Evolutionary conservation across 495 filamentous ascomycete genomes (phyloP).

Genomic region (Amphirosellinia nigrospora): DNA sequence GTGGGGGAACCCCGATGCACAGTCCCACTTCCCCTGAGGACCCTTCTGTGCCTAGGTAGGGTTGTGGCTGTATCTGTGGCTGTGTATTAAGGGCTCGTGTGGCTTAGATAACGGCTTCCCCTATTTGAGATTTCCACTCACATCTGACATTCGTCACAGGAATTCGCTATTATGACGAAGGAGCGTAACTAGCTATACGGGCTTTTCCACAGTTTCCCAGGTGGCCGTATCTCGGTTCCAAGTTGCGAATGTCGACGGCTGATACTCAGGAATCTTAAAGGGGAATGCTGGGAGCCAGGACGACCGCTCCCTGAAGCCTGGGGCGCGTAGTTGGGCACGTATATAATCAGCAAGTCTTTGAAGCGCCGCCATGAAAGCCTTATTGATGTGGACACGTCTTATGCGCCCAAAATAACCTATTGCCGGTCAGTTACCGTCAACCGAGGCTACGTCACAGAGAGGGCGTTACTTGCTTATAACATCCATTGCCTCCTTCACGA

Average conservation of each 20-base stretch:
- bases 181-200: not conserved
- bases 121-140: not conserved
- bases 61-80: conserved; percentile 63
- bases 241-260: not conserved
- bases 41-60: not conserved
- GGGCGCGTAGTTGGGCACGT: not conserved
- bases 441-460: not conserved
- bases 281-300: not conserved
- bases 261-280: not conserved
- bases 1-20: too few relatives aligned
- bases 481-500: not conserved
- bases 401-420: not conserved
- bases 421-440: not conserved
- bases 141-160: not conserved
- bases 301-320: not conserved
- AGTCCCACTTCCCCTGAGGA: conserved; percentile 10
- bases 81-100: conserved; percentile 57
- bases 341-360: not conserved
- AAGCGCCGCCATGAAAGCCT: not conserved
- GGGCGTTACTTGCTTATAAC: not conserved
- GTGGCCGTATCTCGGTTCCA: not conserved
- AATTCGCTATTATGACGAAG: not conserved
- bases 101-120: conserved; percentile 50
- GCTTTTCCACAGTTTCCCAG: not conserved
- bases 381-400: not conserved